Evolutionary conservation across 257 asterid species (phyloP).

Genomic region (Verbena officinalis): DNA sequence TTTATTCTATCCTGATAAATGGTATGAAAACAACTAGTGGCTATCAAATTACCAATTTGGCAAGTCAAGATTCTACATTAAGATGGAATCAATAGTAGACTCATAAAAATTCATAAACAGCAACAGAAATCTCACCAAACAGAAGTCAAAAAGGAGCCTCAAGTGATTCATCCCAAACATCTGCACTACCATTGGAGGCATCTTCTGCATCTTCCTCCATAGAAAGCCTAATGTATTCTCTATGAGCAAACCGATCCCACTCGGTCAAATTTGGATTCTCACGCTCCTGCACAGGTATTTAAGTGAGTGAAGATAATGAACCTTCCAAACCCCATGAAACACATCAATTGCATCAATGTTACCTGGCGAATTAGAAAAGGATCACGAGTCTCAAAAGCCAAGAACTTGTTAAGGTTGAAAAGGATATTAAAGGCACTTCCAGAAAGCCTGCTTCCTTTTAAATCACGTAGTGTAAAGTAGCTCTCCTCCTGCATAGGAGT

Average conservation of each 20-base stretch:
- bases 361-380: constrained; percentile 99
- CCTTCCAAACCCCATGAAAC: constrained; percentile 21
- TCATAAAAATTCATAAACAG: not conserved
- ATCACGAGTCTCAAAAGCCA: constrained; percentile 99
- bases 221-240: constrained; percentile 98
- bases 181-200: constrained; percentile 99
- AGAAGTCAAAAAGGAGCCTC: constrained; percentile 96
- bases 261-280: constrained; percentile 97
- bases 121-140: constrained; percentile 45
- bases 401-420: constrained; percentile 96
- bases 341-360: constrained; percentile 18
- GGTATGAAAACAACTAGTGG: too few relatives aligned
- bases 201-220: constrained; percentile 99
- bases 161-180: constrained; percentile 99
- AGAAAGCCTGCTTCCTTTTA: constrained; percentile 85
- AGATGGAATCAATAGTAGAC: constrained; percentile 19
- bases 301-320: constrained; percentile 21
- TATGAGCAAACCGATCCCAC: constrained; percentile 99
- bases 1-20: not conserved
- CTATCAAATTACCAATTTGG: not conserved
- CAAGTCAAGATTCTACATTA: not conserved
- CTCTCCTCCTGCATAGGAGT: constrained; percentile 71
- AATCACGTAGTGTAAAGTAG: constrained; percentile 78
- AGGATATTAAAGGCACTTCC: constrained; percentile 94
- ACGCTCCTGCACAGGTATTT: constrained; percentile 71